phyloP scores from a whole-genome alignment of 805 yeast species.

The Wickerhamomyces rabaulensis region DNA sequence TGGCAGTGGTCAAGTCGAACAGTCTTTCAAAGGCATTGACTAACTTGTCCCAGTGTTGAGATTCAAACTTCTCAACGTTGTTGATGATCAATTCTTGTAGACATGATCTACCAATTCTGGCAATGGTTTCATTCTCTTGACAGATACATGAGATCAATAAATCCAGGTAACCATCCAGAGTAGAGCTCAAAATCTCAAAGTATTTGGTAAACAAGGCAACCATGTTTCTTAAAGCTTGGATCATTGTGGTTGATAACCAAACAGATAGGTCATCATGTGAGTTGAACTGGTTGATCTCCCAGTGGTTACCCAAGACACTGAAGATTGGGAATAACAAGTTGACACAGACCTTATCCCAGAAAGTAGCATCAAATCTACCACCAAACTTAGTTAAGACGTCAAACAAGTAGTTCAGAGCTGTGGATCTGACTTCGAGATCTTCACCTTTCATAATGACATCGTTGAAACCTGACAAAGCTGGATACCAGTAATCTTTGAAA shows the following conservation, averaged over 20 bases:
- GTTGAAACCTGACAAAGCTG: slow-evolving; percentile 78
- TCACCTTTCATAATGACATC: slow-evolving; percentile 90
- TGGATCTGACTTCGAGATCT: slow-evolving; percentile 89
- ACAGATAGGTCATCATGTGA: slow-evolving; percentile 84
- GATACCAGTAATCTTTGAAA: slow-evolving; percentile 71
- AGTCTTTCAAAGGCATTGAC: slow-evolving; percentile 60
- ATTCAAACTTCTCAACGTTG: slow-evolving; percentile 59
- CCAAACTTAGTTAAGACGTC: slow-evolving; percentile 80
- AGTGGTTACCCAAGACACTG: slow-evolving; percentile 66
- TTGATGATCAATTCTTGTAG: slow-evolving; percentile 73
- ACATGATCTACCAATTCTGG: slow-evolving; percentile 90
- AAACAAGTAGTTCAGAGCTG: slow-evolving; percentile 79
- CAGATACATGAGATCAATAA: slow-evolving; percentile 84
- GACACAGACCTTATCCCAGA: slow-evolving; percentile 80
- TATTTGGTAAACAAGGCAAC: slow-evolving; percentile 78
- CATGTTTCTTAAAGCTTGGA: slow-evolving; percentile 89
- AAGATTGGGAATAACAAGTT: slow-evolving; percentile 87
- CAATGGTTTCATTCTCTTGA: slow-evolving; percentile 95
- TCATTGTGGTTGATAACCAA: slow-evolving; percentile 94
- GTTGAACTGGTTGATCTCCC: slow-evolving; percentile 63
- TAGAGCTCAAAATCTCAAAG: slow-evolving; percentile 67
- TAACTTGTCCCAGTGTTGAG: slow-evolving; percentile 70
- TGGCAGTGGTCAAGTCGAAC: slow-evolving; percentile 81
- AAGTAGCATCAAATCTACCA: slow-evolving; percentile 59
- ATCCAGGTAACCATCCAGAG: slow-evolving; percentile 74